Evolutionary conservation across 805 yeast species (phyloP), one percentile per base, ranked within the genome.

Genomic region (Nakazawaea ishiwadae): DNA sequence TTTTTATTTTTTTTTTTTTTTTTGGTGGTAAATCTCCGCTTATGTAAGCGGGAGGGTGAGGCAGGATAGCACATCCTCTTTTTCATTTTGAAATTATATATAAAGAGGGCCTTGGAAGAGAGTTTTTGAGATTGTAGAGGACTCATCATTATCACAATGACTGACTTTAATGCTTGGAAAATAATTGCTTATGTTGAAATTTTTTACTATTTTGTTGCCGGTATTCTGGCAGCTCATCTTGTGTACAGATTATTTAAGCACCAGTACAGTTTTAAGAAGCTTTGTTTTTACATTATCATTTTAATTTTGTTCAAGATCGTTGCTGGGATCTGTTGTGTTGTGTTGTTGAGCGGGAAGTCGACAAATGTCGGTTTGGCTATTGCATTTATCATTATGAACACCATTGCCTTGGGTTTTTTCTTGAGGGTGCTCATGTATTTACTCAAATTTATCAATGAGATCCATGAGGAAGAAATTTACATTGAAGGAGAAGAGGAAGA

Each of bases 331-430:
- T 32, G 24, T 9, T 32, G 37, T 15, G 33, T 32, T 3, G 37
- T 32, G 4, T 39, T 39, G 27, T 4, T 21, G 26, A 7, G 12
- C n/a, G 14, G 10, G 8, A 18, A 27, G 10, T 7, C 23, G 4
- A 12, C 31, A 5, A 31, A 21, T 19, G 27, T 27, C 5, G 12
- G 12, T 19, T 28, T 39, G 14, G 27, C 19, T 4, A 20, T 39
- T 20, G 42, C 37, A 6, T 39, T 11, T 18, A 15, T 32, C 14
- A 17, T 32, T 14, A 20, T 39, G 29, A 33, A 39, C 28, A 26
- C n/a, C 6, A 20, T 39, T 18, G 20, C 34, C 7, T 15, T 39
- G 9, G 42, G 42, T 16, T 9, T 39, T 16, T 39, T 39, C 19
- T 15, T 39, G 19, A 32, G 42, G 18, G 8, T 27, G 8, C 10